Conservation (phyloP, 345 rosid species). For the Syzygium jambos region DNA sequence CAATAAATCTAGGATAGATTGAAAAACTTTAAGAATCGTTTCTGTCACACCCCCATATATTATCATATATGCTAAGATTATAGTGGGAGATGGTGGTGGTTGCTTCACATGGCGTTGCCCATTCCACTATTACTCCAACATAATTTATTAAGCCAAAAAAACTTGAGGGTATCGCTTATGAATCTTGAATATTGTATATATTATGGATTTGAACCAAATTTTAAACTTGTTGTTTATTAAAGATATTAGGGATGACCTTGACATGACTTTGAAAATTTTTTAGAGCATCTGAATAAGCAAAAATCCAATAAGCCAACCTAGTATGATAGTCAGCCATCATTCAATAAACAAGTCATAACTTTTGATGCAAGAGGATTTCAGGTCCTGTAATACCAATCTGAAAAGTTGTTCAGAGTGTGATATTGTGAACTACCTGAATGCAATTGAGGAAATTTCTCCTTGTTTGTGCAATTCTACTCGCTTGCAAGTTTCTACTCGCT, state of each 20-base stretch:
- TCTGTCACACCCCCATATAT: not conserved
- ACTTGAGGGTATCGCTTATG: not conserved
- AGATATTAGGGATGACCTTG: not conserved
- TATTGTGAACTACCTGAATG: not conserved
- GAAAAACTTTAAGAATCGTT: not conserved
- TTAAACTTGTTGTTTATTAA: not conserved
- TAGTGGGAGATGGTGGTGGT: not conserved
- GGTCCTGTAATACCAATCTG: not conserved
- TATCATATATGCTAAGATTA: not conserved
- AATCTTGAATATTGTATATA: not conserved
- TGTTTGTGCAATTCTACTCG: not conserved
- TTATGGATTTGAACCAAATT: not conserved
- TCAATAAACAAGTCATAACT: not conserved
- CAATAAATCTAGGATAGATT: not conserved
- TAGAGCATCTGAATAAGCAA: not conserved
- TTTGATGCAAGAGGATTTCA: not conserved
- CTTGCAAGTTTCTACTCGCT: not conserved
- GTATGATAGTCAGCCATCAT: not conserved
- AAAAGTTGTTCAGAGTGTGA: not conserved
- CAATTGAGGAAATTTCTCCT: not conserved
- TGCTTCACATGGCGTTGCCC: not conserved
- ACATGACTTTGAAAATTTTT: not conserved
- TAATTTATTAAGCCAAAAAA: not conserved
- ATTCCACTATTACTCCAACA: not conserved
- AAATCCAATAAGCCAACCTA: not conserved